Percentiles rank a stretch among this genome's conserved stretches.
These are phyloP conservation scores for Galerina sulciceps DNA, from an alignment of 768 basidiomycete species.

Conservation along the genomic window DNA sequence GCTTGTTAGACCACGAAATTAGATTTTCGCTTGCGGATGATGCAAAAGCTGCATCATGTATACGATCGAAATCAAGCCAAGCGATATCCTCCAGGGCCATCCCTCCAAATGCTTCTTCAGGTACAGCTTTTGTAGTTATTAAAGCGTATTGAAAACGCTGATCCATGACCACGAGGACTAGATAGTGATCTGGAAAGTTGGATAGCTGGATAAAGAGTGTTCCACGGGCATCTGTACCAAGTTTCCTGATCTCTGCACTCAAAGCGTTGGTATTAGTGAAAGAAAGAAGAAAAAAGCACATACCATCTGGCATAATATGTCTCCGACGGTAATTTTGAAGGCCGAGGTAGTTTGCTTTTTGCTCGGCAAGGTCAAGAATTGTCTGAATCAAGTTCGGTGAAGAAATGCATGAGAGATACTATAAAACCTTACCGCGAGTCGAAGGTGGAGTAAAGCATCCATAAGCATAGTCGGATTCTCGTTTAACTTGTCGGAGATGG, in stretches of 20 bases:
- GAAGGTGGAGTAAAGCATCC: conserved; percentile 59
- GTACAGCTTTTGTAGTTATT: conserved; percentile 63
- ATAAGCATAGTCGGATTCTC: conserved; percentile 66
- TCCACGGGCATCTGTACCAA: conserved; percentile 66
- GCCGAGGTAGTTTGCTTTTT: conserved; percentile 88
- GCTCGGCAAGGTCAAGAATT: conserved; percentile 80
- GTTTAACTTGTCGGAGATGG: conserved; percentile 66
- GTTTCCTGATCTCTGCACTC: conserved; percentile 64
- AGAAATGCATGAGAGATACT: background rate
- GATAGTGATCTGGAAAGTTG: conserved; percentile 80
- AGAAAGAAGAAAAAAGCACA: conserved; percentile 3
- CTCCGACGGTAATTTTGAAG: conserved; percentile 71
- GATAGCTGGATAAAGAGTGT: conserved; percentile 78
- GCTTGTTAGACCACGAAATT: background rate
- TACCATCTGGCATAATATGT: conserved; percentile 71
- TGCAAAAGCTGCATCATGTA: conserved; percentile 50
- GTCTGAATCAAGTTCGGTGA: conserved; percentile 54
- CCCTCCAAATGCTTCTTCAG: conserved; percentile 58
- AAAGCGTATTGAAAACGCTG: conserved; percentile 82
- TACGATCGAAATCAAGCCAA: conserved; percentile 76
- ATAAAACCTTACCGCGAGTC: conserved; percentile 57
- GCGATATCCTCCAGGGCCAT: conserved; percentile 79
- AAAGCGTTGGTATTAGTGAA: conserved; percentile 1
- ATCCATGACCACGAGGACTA: conserved; percentile 83
- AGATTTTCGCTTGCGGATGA: background rate